phyloP scores from a whole-genome alignment of 495 filamentous ascomycete species.

The Hypoxylon subgilvum region DNA sequence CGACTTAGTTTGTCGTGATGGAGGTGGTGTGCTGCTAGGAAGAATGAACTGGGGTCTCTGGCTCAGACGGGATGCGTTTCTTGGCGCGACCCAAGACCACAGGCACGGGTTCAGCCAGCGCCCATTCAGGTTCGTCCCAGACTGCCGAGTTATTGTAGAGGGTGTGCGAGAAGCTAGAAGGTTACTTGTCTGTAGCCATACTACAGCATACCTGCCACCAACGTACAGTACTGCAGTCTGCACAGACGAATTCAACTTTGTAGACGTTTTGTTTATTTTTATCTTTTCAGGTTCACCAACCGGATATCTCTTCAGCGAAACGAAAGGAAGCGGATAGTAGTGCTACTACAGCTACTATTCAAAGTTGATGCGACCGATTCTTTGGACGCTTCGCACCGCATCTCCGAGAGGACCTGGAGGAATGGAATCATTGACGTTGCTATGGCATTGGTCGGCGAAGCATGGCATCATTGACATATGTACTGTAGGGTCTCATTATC shows the following conservation, averaged over 20 bases:
- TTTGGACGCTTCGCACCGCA: too few species aligned
- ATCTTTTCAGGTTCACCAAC: neutral
- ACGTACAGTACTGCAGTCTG: too few species aligned
- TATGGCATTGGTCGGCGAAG: too few species aligned
- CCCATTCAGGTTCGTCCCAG: conserved; percentile 31
- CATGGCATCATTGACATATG: conserved; percentile 12
- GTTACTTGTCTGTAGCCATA: too few species aligned
- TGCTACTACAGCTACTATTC: too few species aligned
- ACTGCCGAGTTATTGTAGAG: conserved; percentile 27
- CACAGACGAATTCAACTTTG: too few species aligned
- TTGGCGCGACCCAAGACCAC: conserved; percentile 39
- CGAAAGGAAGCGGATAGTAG: too few species aligned
- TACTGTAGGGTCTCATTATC: conserved; percentile 6
- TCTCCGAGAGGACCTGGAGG: too few species aligned
- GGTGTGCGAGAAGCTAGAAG: too few species aligned
- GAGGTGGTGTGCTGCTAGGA: conserved; percentile 20
- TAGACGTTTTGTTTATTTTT: too few species aligned
- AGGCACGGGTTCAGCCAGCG: conserved; percentile 39
- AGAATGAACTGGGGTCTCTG: conserved; percentile 12
- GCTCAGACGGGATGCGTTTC: conserved; percentile 20
- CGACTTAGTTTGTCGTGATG: neutral
- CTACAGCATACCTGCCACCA: neutral
- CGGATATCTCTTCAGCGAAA: too few species aligned
- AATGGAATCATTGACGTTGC: conserved; percentile 13
- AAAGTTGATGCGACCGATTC: too few species aligned